phyloP scores from a whole-genome alignment of 2,329 filamentous ascomycete genomes.

The Beauveria pseudobassiana region DNA sequence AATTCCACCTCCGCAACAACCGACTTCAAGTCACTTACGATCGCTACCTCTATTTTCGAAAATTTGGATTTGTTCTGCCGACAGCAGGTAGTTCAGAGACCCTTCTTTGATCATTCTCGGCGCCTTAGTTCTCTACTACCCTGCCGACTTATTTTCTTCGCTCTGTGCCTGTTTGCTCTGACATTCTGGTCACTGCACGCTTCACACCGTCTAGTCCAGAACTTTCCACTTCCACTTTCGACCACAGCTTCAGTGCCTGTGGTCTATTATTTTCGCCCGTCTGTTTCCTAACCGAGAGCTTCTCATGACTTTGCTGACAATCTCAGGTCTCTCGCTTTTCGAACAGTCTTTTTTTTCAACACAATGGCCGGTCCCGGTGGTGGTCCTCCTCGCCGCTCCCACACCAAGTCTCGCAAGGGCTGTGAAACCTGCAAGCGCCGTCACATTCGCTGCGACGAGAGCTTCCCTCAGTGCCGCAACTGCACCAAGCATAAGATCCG shows the following conservation, averaged over 20 bases:
- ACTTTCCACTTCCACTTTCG: slow-evolving; percentile 31
- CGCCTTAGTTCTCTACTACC: not conserved
- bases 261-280: slow-evolving; percentile 20
- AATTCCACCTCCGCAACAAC: slow-evolving; percentile 4
- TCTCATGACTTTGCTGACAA: not conserved
- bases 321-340: slow-evolving; percentile 23
- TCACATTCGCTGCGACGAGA: slow-evolving; percentile 97
- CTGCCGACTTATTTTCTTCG: not conserved
- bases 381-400: slow-evolving; percentile 83
- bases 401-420: slow-evolving; percentile 97
- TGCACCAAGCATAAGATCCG: slow-evolving; percentile 98
- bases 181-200: not conserved
- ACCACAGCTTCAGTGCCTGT: slow-evolving; percentile 19
- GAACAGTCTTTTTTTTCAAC: slow-evolving; percentile 6
- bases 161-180: not conserved
- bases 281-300: not conserved
- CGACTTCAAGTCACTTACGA: slow-evolving; percentile 22
- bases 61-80: not conserved
- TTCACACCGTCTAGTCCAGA: not conserved
- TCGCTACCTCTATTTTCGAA: slow-evolving; percentile 26
- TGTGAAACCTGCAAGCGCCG: slow-evolving; percentile 97
- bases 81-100: slow-evolving; percentile 2
- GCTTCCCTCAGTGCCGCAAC: slow-evolving; percentile 95
- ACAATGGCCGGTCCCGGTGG: slow-evolving; percentile 89
- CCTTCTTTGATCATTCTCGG: not conserved